phyloP scores from a whole-genome alignment of 352 stramenopile genomes.

The Phytophthora tubulina region DNA sequence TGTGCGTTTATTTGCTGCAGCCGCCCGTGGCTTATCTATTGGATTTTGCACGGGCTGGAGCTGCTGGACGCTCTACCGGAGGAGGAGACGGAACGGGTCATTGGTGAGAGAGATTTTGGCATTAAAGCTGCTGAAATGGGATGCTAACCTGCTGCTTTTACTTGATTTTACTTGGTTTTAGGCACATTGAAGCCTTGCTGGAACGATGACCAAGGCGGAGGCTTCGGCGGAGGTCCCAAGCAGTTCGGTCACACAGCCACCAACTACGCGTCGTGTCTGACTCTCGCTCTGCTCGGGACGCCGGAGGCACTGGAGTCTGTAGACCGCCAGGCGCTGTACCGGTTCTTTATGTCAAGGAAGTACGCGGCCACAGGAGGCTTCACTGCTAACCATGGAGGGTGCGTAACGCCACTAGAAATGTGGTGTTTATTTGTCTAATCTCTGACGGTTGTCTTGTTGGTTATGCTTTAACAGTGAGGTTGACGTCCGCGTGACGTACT shows the following conservation, averaged over 20 bases:
- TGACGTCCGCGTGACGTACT: slow-evolving; percentile 98
- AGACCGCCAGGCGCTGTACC: slow-evolving; percentile 84
- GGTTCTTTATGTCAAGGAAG: slow-evolving; percentile 93
- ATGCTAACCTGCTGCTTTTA: slow-evolving; percentile 1
- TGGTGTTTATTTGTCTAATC: neutral
- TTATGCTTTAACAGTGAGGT: slow-evolving; percentile 78
- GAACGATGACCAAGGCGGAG: slow-evolving; percentile 69
- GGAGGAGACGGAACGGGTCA: slow-evolving; percentile 47
- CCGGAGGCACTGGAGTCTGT: slow-evolving; percentile 79
- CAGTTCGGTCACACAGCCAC: slow-evolving; percentile 91
- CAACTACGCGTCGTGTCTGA: slow-evolving; percentile 96
- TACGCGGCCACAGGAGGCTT: slow-evolving; percentile 89
- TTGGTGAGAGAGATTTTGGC: slow-evolving; percentile 36
- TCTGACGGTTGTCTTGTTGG: neutral
- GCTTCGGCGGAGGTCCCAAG: slow-evolving; percentile 95
- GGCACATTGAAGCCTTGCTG: slow-evolving; percentile 73
- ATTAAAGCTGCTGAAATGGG: neutral
- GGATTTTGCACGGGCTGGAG: slow-evolving; percentile 96
- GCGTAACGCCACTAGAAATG: slow-evolving; percentile 17
- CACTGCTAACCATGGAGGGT: slow-evolving; percentile 97
- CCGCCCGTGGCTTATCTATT: slow-evolving; percentile 98
- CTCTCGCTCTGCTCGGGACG: slow-evolving; percentile 94
- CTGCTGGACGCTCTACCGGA: slow-evolving; percentile 89
- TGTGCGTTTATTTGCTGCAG: slow-evolving; percentile 47
- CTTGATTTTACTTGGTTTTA: slow-evolving; percentile 12